phyloP scores from a whole-genome alignment of 192 early-diverging fungal species.

The Linnemannia hyalina region DNA sequence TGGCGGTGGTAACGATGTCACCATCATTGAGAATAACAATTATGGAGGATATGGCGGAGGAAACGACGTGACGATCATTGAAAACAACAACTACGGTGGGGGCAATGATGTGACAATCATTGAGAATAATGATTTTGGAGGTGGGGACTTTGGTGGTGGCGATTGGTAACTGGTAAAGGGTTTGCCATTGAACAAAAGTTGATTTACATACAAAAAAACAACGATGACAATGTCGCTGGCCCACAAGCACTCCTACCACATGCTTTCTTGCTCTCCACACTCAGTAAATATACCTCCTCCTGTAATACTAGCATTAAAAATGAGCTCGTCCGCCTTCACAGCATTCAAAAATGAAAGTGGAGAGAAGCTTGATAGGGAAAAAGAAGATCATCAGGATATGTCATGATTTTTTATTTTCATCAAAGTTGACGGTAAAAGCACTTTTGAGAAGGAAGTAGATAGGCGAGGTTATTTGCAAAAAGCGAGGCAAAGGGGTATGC shows the following conservation, averaged over 20 bases:
- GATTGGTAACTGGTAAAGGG: background rate
- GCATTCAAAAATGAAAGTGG: too few relatives aligned
- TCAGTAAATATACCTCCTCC: background rate
- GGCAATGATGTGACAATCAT: background rate
- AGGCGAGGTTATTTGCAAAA: background rate
- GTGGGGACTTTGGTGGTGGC: constrained; percentile 18
- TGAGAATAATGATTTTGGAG: constrained; percentile 4
- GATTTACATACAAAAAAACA: background rate
- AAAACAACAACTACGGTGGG: background rate
- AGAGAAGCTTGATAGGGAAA: background rate
- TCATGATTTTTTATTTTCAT: too few relatives aligned
- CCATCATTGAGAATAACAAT: background rate
- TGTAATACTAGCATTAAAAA: constrained; percentile 16
- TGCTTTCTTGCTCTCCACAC: too few relatives aligned
- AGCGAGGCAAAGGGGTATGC: background rate
- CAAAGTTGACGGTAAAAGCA: too few relatives aligned
- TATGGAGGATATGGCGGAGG: constrained; percentile 5
- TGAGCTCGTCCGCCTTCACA: too few relatives aligned
- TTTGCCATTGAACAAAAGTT: background rate
- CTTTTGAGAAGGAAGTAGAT: background rate
- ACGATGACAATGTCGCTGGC: too few relatives aligned
- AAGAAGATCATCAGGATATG: too few relatives aligned
- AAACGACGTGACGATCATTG: background rate
- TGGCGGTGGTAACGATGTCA: background rate
- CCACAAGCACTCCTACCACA: too few relatives aligned